Evolutionary conservation across 805 yeast genomes (phyloP).

Genomic region (Suhomyces xylopsoci): DNA sequence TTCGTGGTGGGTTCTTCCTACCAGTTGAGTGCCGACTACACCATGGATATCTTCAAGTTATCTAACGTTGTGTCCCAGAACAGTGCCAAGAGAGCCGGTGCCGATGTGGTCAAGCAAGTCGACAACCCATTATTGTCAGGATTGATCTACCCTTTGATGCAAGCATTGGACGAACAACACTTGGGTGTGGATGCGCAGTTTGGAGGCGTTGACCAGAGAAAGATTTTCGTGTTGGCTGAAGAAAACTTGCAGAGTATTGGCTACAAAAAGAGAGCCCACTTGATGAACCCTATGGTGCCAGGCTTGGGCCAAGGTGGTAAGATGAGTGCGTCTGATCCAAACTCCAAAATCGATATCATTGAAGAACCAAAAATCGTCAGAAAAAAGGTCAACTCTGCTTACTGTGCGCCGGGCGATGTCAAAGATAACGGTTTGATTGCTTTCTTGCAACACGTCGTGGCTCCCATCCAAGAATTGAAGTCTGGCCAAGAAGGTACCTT

Average conservation of each 20-base stretch:
- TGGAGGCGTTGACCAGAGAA: constrained; percentile 99
- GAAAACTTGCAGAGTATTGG: constrained; percentile 85
- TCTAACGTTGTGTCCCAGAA: constrained; percentile 86
- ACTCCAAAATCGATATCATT: constrained; percentile 88
- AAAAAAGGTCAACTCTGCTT: constrained; percentile 90
- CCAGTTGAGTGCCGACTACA: constrained; percentile 74
- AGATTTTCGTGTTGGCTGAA: constrained; percentile 94
- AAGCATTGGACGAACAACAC: constrained; percentile 92
- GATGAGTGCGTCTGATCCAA: constrained; percentile 99
- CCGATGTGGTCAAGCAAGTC: constrained; percentile 98
- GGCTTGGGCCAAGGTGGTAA: constrained; percentile 96
- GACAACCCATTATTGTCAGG: constrained; percentile 91
- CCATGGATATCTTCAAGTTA: constrained; percentile 84
- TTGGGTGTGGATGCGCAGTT: constrained; percentile 89
- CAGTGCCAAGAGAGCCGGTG: constrained; percentile 98
- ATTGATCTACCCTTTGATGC: constrained; percentile 96
- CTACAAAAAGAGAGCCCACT: constrained; percentile 95
- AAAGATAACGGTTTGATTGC: constrained; percentile 89
- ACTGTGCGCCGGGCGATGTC: constrained; percentile 89
- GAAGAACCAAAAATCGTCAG: constrained; percentile 86
- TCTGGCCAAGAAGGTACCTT: constrained; percentile 52
- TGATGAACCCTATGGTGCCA: constrained; percentile 99
- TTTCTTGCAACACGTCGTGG: constrained; percentile 77
- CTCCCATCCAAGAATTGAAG: constrained; percentile 82
- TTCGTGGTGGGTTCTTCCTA: constrained; percentile 89